Evolutionary conservation across 768 basidiomycete species (phyloP).

Genomic region (Auriscalpium vulgare): DNA sequence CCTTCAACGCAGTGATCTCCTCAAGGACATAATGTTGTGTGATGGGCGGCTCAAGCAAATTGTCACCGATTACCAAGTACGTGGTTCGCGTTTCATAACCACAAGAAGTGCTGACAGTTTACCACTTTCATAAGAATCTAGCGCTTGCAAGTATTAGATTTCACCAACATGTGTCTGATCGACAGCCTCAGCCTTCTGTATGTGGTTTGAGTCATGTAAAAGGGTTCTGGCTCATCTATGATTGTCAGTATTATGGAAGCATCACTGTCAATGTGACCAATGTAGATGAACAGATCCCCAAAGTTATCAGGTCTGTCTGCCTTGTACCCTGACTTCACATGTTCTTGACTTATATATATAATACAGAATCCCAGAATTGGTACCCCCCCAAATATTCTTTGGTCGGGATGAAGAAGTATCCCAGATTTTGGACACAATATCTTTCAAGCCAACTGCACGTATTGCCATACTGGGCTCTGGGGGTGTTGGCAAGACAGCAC

Average conservation of each 20-base stretch:
- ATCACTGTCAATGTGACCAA: background rate
- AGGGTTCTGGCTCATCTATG: background rate
- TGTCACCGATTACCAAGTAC: background rate
- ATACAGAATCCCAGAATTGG: background rate
- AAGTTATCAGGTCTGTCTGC: background rate
- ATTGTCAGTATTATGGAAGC: background rate
- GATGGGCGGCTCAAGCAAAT: background rate
- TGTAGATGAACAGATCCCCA: background rate
- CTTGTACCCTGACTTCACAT: background rate
- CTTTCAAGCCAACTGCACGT: background rate
- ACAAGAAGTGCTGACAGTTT: background rate
- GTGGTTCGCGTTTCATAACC: background rate
- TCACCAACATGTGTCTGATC: background rate
- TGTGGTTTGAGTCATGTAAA: background rate
- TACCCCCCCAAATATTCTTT: constrained; percentile 2
- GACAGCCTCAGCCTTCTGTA: background rate
- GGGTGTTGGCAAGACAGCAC: background rate
- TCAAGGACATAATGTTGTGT: background rate
- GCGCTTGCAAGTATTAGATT: background rate
- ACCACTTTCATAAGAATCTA: background rate
- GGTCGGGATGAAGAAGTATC: background rate
- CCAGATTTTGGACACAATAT: background rate
- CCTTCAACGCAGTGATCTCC: background rate
- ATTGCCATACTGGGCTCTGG: background rate
- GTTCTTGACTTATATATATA: background rate